Base-by-base conservation (phyloP, 257 asterid species). In the Capsicum rhomboideum region DNA sequence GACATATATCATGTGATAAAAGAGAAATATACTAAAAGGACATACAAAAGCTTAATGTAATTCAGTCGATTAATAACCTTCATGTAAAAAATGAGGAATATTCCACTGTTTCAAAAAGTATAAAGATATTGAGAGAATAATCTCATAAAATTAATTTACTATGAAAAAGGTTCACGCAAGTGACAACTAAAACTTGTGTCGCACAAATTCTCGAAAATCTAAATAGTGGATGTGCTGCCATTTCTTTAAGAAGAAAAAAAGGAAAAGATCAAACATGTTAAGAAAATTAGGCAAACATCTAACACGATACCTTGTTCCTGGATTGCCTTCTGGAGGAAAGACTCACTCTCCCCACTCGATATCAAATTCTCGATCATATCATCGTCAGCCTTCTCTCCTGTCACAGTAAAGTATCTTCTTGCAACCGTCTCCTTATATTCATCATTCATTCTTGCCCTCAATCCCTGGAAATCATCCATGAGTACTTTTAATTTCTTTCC, bases 331-430 rank as follows among this genome's bases (percentile, higher is more conserved):
- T 89, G 92, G 13, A 89, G 80, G 78, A 89, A 89, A 1, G 89
- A 77, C 28, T 89, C 92, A 28, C 92, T 87, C 82, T 87, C 92
- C 13, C 92, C 92, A 20, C 92, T 89, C 20, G 92, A 89, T 20
- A 89, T 87, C 82, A 89, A 52, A 50, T 89, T 87, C 17, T 89
- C 92, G 6, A 89, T 87, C 79, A 89, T 46, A 0, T 77, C 92
- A 4, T 87, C 89, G 1, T 68, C 31, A 1, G 92, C 78, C 82
- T 86, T 86, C 79, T 89, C 90, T 23, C 92, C 92, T 0, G 90
- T 89, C n/a, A 89, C 82, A 6, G 92, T 89, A 66, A 52, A 89
- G 55, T 87, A 89, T 66, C 92, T 86, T 63, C 92, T 66, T 21
- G 82, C 92, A 2, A 89, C 92, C 1, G 90, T 89, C 55, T 89